phyloP scores from a whole-genome alignment of 257 asterid genomes.

The Rhazya stricta region DNA sequence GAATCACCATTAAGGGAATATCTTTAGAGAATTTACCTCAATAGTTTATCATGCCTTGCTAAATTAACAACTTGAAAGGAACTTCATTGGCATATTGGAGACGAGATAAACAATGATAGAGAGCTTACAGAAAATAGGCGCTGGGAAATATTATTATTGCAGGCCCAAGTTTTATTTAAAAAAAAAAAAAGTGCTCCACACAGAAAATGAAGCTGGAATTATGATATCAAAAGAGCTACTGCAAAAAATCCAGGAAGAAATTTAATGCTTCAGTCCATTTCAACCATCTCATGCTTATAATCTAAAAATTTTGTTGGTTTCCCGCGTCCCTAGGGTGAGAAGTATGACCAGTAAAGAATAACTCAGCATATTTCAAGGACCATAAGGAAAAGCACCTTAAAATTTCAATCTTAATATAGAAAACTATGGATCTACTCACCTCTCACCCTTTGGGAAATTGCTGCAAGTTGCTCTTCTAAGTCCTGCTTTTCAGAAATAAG shows the following conservation, averaged over 20 bases:
- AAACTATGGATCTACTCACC: constrained; percentile 30
- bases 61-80: not conserved
- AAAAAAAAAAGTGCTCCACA: not conserved
- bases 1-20: too few relatives aligned
- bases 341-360: not conserved
- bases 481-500: constrained; percentile 68
- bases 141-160: not conserved
- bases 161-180: too few relatives aligned
- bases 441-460: constrained; percentile 47
- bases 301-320: not conserved
- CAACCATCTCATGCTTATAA: not conserved
- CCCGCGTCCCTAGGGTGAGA: not conserved
- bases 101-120: not conserved
- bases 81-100: not conserved
- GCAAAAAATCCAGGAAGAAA: not conserved
- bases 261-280: not conserved
- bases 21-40: too few relatives aligned
- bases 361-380: not conserved
- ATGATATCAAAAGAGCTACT: not conserved
- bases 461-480: constrained; percentile 75
- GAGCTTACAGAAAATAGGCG: not conserved
- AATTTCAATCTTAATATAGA: not conserved
- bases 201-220: not conserved
- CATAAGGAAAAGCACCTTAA: not conserved
- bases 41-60: not conserved